Base-by-base conservation (phyloP, 257 asterid species). In the Oldenlandia corymbosa region DNA sequence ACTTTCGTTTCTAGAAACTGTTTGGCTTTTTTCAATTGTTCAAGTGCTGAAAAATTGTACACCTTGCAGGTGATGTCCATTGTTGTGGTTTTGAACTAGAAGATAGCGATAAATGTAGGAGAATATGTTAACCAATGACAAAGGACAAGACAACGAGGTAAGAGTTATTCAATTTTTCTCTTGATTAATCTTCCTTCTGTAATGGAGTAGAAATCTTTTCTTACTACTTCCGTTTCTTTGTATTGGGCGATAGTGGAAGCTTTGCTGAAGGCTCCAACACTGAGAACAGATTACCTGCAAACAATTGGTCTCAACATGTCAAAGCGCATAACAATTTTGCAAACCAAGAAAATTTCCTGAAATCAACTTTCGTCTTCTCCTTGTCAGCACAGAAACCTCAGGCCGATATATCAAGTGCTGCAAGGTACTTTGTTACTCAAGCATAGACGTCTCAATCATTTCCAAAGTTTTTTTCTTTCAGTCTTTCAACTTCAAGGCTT, bases 301-400 rank as follows among this genome's bases (percentile, higher is more conserved):
- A 27, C 61, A 92, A 92, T 74, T 92, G 89, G 97, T 34, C 74
- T 36, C 82, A 82, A 64, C 95, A 92, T 68, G 95, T 81, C 68
- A 75, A 74, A 60, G 86, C 85, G 34, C 95, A 80, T 77, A 62
- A 79, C 66, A 76, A 80, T 68, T 87, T 84, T 70, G 65, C 54
- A 62, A 64, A 65, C 54, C 96, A 86, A 68, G 83, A 83, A 61
- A 85, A 85, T 60, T 81, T 83, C 51, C 79, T 89, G 83, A 80
- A 75, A 74, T 71, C 84, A 24, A 87, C 77, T 48, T 79, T 92
- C 76, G 81, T 85, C 21, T 87, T 75, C 75, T 92, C 97, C 16
- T 74, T 92, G 76, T 36, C 89, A 55, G 56, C 78, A 62, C 99
- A 92, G 50, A 89, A 77, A 69, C 87, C 89, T 61, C 83, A 49